phyloP scores from a whole-genome alignment of 768 basidiomycete species.

The Mycena polygramma region DNA sequence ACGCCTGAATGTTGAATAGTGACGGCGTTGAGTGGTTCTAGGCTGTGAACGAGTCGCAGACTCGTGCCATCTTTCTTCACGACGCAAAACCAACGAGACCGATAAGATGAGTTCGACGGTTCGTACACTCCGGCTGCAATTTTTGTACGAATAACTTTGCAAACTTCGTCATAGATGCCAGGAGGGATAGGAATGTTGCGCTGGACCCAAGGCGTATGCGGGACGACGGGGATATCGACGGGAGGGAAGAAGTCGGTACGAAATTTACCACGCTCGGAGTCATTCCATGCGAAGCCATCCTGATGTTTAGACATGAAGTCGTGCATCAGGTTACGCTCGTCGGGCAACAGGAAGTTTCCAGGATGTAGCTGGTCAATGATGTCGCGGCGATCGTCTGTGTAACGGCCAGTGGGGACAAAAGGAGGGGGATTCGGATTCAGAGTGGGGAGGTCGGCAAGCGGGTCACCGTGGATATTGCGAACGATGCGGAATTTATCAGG shows the following conservation, averaged over 20 bases:
- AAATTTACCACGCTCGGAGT: slow-evolving; percentile 35
- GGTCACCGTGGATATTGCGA: slow-evolving; percentile 35
- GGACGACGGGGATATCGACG: slow-evolving; percentile 30
- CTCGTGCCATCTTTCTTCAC: slow-evolving; percentile 37
- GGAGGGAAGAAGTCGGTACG: slow-evolving; percentile 35
- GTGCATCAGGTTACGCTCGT: slow-evolving; percentile 30
- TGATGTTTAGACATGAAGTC: slow-evolving; percentile 33
- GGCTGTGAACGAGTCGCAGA: slow-evolving; percentile 37
- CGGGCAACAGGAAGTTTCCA: slow-evolving; percentile 35
- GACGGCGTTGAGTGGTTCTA: slow-evolving; percentile 37
- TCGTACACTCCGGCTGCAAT: slow-evolving; percentile 22
- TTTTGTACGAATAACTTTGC: slow-evolving; percentile 27
- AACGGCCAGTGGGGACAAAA: slow-evolving; percentile 29
- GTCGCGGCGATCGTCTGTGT: slow-evolving; percentile 28
- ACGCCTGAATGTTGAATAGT: no score
- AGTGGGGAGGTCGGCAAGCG: slow-evolving; percentile 8
- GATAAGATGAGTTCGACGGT: slow-evolving; percentile 30
- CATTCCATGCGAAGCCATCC: slow-evolving; percentile 39
- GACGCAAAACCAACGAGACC: slow-evolving; percentile 39
- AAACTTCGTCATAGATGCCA: slow-evolving; percentile 38
- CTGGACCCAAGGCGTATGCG: slow-evolving; percentile 41
- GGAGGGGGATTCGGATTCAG: slow-evolving; percentile 29
- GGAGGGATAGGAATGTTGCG: slow-evolving; percentile 40
- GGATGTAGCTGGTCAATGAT: slow-evolving; percentile 20
- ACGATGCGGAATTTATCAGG: slow-evolving; percentile 39